Evolutionary conservation across 1,139 yeast genomes (phyloP).

Genomic region (Yamadazyma trypodendri): DNA sequence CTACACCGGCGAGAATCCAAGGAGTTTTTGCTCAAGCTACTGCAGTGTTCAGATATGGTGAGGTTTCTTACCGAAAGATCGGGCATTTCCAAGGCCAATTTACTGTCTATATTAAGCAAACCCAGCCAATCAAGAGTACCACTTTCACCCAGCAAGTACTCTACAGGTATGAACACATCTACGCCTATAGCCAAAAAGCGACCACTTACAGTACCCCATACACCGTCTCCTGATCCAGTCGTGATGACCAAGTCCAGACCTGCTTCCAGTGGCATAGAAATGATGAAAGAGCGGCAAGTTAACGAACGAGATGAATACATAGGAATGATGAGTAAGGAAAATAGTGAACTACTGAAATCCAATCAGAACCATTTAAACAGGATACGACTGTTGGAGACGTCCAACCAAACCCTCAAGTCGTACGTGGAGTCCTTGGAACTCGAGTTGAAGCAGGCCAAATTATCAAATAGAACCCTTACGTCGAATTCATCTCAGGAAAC

Average conservation of each 20-base stretch:
- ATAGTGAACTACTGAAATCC: conserved; percentile 10
- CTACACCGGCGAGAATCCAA: conserved; percentile 27
- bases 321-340: conserved; percentile 13
- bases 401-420: conserved; percentile 18
- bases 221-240: too few relatives aligned
- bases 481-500: conserved; percentile 1
- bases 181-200: too few relatives aligned
- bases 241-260: conserved; percentile 1
- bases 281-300: conserved; percentile 16
- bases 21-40: conserved; percentile 30
- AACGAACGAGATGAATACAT: conserved; percentile 17
- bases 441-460: conserved; percentile 9
- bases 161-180: conserved; percentile 1
- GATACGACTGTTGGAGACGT: conserved; percentile 20
- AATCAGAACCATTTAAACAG: conserved; percentile 10
- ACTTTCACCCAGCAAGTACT: conserved; percentile 3
- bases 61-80: conserved; percentile 26
- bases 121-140: conserved; percentile 4
- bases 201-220: too few relatives aligned
- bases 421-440: conserved; percentile 23
- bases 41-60: conserved; percentile 21
- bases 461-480: not conserved
- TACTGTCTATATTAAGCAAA: conserved; percentile 8
- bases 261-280: not conserved
- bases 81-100: conserved; percentile 17